Evolutionary conservation across 306 rosid species (phyloP), one percentile per base, ranked within the genome.

Genomic region (Albizia julibrissin): DNA sequence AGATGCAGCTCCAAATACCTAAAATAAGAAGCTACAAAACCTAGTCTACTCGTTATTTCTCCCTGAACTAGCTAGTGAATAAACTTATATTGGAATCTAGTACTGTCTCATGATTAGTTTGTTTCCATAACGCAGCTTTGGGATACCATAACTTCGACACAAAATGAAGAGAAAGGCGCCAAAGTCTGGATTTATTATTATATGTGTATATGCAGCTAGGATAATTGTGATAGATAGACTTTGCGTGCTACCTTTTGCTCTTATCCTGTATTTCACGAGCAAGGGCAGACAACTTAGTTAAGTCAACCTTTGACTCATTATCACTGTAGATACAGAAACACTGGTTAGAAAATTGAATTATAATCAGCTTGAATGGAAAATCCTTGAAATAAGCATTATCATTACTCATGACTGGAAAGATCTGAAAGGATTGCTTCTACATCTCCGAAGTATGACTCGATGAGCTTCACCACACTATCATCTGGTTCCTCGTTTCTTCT

Each of bases 171-270:
- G 40, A 37, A 33, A 37, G 40, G 40, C 1, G 8, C 40, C 8
- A 37, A 37, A 5, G 40, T 37, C 40, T 37, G 8, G 8, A 37
- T 37, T 37, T 37, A 37, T 37, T 47, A 47, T 47, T 16, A 47
- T 47, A 47, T 47, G 52, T 47, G 4, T 47, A 47, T 11, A 47
- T 14, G 16, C 52, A 16, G 52, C 4, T 16, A 12, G 19, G 56
- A 15, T 50, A 50, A 18, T 15, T 61, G 42, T 24, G 79, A 77
- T 66, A 27, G 46, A 52, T 43, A 21, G 78, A 81, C n/a, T 22
- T 64, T 33, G 10, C 15, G 82, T 70, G 40, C 37, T 89, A 92
- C 97, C 94, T 71, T 19, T 75, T 27, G 79, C 95, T 92, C 79
- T 78, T 84, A 46, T 86, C 81, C 78, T 87, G 85, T 77, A 87